A percentile compares a stretch with the other conserved stretches of the same genome.
Conservation (phyloP, 495 filamentous ascomycete genomes). For the Hypoxylon fuscum region DNA sequence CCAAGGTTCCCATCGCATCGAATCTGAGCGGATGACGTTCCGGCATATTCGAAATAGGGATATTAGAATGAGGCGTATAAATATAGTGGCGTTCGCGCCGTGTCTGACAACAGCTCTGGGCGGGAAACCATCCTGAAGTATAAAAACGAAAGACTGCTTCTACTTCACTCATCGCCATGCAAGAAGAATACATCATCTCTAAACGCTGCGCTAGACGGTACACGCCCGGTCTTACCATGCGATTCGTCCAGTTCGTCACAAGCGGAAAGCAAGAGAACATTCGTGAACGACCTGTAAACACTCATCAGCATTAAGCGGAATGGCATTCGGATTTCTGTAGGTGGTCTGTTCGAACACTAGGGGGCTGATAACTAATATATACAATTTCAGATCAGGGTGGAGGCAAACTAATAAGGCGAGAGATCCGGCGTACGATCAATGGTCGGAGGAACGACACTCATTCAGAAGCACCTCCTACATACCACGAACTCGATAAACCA, state of each 20-base stretch:
- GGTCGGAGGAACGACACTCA: constrained; percentile 23
- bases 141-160: not conserved
- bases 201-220: constrained; percentile 26
- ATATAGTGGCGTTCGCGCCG: not conserved
- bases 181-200: constrained; percentile 35
- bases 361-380: constrained; percentile 6
- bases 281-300: constrained; percentile 34
- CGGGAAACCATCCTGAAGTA: not conserved
- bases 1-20: constrained; percentile 1
- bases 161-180: constrained; percentile 13
- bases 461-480: constrained; percentile 30
- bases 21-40: constrained; percentile 1
- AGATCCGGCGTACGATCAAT: constrained; percentile 13
- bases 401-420: constrained; percentile 1
- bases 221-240: constrained; percentile 32
- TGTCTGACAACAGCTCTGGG: not conserved
- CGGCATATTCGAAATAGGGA: not conserved
- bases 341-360: not conserved
- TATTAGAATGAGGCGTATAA: constrained; percentile 17
- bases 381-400: constrained; percentile 14
- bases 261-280: constrained; percentile 47
- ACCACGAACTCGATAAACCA: constrained; percentile 20
- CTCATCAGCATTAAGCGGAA: constrained; percentile 36
- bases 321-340: constrained; percentile 15
- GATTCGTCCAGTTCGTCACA: constrained; percentile 43